Base-by-base conservation (phyloP, 441 rosid species). In the Populus hybrid region DNA sequence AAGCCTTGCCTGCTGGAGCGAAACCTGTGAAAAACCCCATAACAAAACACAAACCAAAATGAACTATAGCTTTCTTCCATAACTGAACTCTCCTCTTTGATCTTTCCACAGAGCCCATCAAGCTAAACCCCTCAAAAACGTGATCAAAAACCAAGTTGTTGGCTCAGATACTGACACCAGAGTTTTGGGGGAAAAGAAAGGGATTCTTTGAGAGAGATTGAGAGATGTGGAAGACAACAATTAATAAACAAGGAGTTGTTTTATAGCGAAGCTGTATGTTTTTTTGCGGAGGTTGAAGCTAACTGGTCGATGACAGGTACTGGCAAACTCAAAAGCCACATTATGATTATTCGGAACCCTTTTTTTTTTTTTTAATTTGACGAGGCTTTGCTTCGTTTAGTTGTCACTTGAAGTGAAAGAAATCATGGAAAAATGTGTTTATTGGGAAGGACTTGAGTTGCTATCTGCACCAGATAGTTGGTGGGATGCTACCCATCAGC, bases 21-120 rank as follows among this genome's bases (percentile, higher is more conserved):
- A 94, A 90, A 42, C 99, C 99, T 63, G 88, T 81, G 87, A 94
- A 91, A 79, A 93, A 94, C 20, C 99, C 99, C 93, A 94, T 93
- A n/a, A 90, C 89, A 73, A 96, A 94, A 79, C 99, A 96, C 21
- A 96, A 72, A 72, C 87, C 81, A 82, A 96, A 96, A 82, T 91
- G 99, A 28, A 90, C 86, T 8, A 83, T 81, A 42, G 98, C 98
- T 87, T 89, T 94, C 82, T 90, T 91, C 99, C 97, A 96, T 81
- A 86, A 20, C 69, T 85, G 98, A 74, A 80, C 83, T 84, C 85
- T 95, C 94, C 89, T 95, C 90, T 89, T 95, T 74, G 99, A 85
- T 87, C 97, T 89, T 79, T 95, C 97, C 28, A 83, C 26, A 20
- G 92, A 84, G 24, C 88, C 90, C 90, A 86, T 85, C 38, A 38